phyloP scores from a whole-genome alignment of 2,329 filamentous ascomycete species.

The Diaporthe vaccinii region DNA sequence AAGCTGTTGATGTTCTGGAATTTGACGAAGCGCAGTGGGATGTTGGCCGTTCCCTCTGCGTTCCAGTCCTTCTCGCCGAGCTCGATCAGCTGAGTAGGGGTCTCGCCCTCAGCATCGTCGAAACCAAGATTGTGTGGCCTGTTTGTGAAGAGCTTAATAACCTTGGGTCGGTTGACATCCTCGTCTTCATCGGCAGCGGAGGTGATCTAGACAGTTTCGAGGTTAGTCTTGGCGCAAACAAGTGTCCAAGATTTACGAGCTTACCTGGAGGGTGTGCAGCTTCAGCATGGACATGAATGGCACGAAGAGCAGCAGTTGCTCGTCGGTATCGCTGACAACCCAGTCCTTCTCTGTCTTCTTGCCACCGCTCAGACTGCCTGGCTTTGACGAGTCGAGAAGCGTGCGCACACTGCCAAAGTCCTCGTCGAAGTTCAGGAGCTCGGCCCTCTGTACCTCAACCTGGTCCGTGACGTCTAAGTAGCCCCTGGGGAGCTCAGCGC shows the following conservation, averaged over 20 bases:
- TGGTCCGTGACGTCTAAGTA: slow-evolving; percentile 88
- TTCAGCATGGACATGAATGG: slow-evolving; percentile 92
- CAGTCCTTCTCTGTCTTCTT: slow-evolving; percentile 78
- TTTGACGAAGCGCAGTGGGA: slow-evolving; percentile 90
- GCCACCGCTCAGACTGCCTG: slow-evolving; percentile 71
- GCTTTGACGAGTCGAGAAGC: slow-evolving; percentile 79
- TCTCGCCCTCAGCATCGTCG: slow-evolving; percentile 90
- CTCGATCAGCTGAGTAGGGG: slow-evolving; percentile 83
- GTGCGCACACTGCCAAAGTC: slow-evolving; percentile 79
- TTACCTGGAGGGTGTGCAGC: slow-evolving; percentile 83
- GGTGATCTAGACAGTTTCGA: slow-evolving; percentile 75
- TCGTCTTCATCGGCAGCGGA: slow-evolving; percentile 78
- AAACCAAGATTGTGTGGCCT: slow-evolving; percentile 92
- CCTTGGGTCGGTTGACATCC: slow-evolving; percentile 83
- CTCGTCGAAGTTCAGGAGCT: slow-evolving; percentile 89
- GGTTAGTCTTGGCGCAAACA: neutral
- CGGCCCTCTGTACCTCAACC: slow-evolving; percentile 83
- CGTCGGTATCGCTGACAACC: slow-evolving; percentile 96
- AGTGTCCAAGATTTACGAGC: slow-evolving; percentile 38
- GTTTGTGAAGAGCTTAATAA: slow-evolving; percentile 89
- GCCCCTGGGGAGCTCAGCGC: slow-evolving; percentile 80
- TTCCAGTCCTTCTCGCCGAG: slow-evolving; percentile 86
- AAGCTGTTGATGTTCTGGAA: slow-evolving; percentile 94
- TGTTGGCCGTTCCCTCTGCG: slow-evolving; percentile 77
- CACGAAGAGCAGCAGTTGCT: slow-evolving; percentile 93